phyloP scores from a whole-genome alignment of 345 rosid species.

The Eucalyptus curtisii region DNA sequence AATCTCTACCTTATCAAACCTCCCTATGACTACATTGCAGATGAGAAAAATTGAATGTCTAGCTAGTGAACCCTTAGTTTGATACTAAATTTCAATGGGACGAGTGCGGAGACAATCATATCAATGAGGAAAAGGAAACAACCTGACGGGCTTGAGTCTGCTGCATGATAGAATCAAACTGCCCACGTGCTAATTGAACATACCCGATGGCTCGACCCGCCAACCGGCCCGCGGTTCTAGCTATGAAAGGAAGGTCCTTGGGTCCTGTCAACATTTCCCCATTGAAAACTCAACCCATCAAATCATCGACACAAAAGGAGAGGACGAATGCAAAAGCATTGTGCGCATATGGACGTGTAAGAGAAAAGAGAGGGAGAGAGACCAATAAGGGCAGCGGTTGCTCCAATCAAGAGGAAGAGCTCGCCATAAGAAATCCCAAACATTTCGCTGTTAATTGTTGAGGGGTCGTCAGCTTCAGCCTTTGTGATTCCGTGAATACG shows the following conservation, averaged over 20 bases:
- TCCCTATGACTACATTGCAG: background rate
- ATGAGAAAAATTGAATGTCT: background rate
- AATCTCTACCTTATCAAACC: background rate
- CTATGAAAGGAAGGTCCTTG: slow-evolving; percentile 69
- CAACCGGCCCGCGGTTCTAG: slow-evolving; percentile 70
- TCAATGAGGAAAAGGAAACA: background rate
- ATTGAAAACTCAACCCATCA: background rate
- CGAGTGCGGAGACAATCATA: background rate
- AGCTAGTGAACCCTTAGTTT: background rate
- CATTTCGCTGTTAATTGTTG: slow-evolving; percentile 1
- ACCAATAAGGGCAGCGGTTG: slow-evolving; percentile 65
- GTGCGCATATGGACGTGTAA: background rate
- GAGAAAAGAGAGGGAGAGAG: background rate
- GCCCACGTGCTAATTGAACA: slow-evolving; percentile 86
- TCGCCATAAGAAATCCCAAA: slow-evolving; percentile 64
- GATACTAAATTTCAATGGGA: background rate
- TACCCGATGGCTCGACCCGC: slow-evolving; percentile 76
- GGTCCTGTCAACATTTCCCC: slow-evolving; percentile 26
- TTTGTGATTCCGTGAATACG: background rate
- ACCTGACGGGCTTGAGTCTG: slow-evolving; percentile 95
- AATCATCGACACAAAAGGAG: background rate
- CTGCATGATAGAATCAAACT: slow-evolving; percentile 66
- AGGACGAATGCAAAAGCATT: background rate
- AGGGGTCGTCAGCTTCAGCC: background rate
- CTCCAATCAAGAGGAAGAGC: slow-evolving; percentile 51